Base-by-base conservation (phyloP, 768 basidiomycete genomes). In the Strobilomyces dryophilus region DNA sequence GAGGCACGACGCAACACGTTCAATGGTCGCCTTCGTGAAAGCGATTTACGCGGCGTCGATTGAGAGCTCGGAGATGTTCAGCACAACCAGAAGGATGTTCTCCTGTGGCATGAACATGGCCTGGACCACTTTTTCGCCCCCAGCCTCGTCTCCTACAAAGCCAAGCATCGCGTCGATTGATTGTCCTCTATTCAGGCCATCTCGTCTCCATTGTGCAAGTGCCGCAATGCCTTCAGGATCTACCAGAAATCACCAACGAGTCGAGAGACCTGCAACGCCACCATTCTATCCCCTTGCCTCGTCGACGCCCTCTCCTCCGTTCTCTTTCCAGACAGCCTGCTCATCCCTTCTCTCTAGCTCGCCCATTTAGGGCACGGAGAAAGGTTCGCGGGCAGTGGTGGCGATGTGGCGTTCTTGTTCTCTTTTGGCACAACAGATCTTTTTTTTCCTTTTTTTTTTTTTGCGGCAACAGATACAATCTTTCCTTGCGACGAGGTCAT, bases 291-390 rank as follows among this genome's bases (percentile, higher is more conserved):
- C 26, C 21, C 18, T 14, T 35, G 15, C 31, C 57, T 29, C 46
- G n/a, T 20, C 29, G 9, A 42, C 27, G 43, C 52, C 29, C 2
- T 32, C 26, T 26, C 29, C 12, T 49, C 18, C 32, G 2, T 24
- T 24, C 18, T 2, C n/a, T 10, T 6, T 27, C 10, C 15, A 24
- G n/a, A 35, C 24, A 60, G 53, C 58, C 53, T 37, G 46, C 42
- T 46, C 18, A 47, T 36, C 4, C 55, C 41, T 49, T 35, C 9
- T 58, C 55, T 58, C 55, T 34, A 58, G 59, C 21, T 45, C 41
- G 55, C 60, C 60, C 50, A 57, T 51, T 36, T 41, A 49, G 55
- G 59, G 59, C 51, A 48, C 60, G 37, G 59, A 57, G 55, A 36
- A 31, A 37, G 48, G 48, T 58, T n/a, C 15, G 29, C 12, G 4